Conservation (phyloP, 2,329 filamentous ascomycete genomes). For the Colletotrichum filicis region DNA sequence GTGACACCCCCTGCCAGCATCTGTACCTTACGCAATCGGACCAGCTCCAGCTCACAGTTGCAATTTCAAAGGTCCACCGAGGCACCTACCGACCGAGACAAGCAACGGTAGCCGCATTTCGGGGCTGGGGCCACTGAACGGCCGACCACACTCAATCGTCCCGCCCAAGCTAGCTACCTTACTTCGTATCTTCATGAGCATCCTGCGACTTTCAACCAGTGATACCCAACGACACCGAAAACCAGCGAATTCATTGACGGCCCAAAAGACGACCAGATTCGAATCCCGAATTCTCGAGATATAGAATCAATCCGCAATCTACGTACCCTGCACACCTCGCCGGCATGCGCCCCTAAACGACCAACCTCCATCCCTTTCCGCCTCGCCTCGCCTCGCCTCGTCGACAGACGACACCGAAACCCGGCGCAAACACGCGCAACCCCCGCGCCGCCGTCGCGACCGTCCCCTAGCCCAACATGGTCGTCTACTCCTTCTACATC, state of each 20-base stretch:
- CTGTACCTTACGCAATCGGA: slow-evolving; percentile 1
- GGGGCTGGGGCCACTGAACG: slow-evolving; percentile 20
- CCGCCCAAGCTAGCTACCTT: neutral
- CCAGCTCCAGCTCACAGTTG: slow-evolving; percentile 8
- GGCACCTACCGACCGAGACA: neutral
- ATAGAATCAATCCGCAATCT: neutral
- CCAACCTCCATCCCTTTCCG: neutral
- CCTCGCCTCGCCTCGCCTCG: neutral
- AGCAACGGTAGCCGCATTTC: slow-evolving; percentile 13
- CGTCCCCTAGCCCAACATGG: slow-evolving; percentile 68
- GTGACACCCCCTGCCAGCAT: neutral
- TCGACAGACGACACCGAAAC: neutral
- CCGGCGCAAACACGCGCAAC: neutral
- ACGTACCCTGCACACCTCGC: neutral
- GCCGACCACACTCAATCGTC: slow-evolving; percentile 9
- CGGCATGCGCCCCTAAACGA: slow-evolving; percentile 25
- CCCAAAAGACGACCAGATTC: neutral
- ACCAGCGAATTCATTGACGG: neutral
- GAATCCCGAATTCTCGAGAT: no score
- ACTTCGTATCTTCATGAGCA: neutral
- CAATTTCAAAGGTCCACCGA: neutral
- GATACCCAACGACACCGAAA: slow-evolving; percentile 1
- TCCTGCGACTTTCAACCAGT: slow-evolving; percentile 9
- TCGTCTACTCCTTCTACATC: slow-evolving; percentile 97
- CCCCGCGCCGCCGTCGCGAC: neutral